These are phyloP conservation scores for Polyporus tsugae DNA, from an alignment of 1,284 basidiomycete genomes.

Conservation along the genomic window DNA sequence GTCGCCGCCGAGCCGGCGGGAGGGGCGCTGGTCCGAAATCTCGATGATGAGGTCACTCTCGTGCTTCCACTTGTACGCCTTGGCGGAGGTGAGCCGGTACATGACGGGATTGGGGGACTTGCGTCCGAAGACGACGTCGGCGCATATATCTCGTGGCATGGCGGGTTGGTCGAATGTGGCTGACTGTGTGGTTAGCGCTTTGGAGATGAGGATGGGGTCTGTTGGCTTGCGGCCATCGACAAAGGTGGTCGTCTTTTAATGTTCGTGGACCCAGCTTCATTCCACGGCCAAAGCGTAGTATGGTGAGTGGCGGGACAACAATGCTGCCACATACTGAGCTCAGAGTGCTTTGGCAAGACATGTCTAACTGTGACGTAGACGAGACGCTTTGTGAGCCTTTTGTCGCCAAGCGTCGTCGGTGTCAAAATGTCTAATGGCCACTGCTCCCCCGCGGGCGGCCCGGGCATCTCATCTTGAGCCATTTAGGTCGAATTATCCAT, in stretches of 20 bases:
- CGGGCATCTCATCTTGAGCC: background rate
- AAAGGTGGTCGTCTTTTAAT: background rate
- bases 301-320: background rate
- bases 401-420: background rate
- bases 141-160: conserved; percentile 16
- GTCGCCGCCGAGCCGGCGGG: conserved; percentile 21
- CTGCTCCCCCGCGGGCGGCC: background rate
- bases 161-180: background rate
- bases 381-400: background rate
- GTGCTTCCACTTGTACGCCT: conserved; percentile 9
- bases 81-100: conserved; percentile 24
- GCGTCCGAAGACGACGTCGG: conserved; percentile 31
- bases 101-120: conserved; percentile 16
- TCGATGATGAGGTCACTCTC: conserved; percentile 26
- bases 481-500: too few relatives aligned
- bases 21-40: conserved; percentile 14
- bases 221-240: background rate
- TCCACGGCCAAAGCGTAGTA: background rate
- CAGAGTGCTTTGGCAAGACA: background rate
- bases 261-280: background rate
- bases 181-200: background rate
- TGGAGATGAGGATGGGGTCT: background rate
- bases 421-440: background rate
- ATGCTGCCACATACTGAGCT: background rate
- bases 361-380: background rate